Evolutionary conservation across 495 filamentous ascomycete genomes (phyloP), one percentile per base, ranked within the genome.

Genomic region (Penicillium bialowiezense): DNA sequence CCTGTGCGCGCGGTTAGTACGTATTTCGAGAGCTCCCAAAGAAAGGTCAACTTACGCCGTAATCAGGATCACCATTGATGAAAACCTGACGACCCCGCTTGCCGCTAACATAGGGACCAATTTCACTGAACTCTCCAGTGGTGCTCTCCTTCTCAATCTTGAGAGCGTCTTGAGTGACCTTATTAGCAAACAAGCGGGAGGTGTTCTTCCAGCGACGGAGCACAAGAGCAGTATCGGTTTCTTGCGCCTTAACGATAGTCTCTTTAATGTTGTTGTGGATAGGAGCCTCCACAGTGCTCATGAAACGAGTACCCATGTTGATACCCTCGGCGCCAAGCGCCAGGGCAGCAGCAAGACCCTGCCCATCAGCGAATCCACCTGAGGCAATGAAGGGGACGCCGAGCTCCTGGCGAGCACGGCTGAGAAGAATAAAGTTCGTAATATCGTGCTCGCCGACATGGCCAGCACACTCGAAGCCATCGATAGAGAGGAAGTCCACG

Each of bases 381-480:
- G 87, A 91, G 1, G 93, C 93, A 62, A 98, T 96, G 65, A 98
- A 98, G 4, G 93, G 93, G 23, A 91, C 82, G 21, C 79, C 80
- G 36, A 98, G 80, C 1, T 83, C 80, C 72, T 98, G 93, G 15
- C 92, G 77, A 29, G 93, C 93, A 35, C 89, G 79, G 66, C 81
- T 84, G 35, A 97, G 77, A 7, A 98, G 81, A 53, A 98, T 95
- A 70, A 97, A 93, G 70, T 98, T 98, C 54, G 93, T 96, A 69
- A 98, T 96, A 61, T 98, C 93, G 36, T 80, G 80, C 76, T 98
- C 93, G 54, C 93, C 93, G 41, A 98, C 91, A 65, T 92, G 95
- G 44, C 93, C 93, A 18, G 90, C 93, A 69, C 93, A 98, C 69
- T 98, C 93, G 58, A 98, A 97, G 17, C 93, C 93, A 60, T 98